A percentile compares a stretch with the other conserved stretches of the same genome.
Evolutionary conservation across 31 red algal species (phyloP).

Genomic region (Odonthalia washingtoniensis): DNA sequence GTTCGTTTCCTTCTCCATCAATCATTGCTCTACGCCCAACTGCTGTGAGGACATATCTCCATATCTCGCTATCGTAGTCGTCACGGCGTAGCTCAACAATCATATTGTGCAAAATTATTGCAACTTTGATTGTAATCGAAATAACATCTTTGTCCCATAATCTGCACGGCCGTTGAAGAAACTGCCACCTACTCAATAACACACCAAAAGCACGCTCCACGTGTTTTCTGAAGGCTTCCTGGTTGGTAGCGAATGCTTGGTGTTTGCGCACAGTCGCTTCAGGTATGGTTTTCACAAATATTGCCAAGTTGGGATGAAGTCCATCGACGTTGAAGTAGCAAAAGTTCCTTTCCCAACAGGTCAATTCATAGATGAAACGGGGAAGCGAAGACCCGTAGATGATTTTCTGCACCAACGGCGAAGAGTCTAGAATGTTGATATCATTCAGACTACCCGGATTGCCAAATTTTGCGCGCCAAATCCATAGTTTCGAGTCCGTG

Average conservation of each 20-base stretch:
- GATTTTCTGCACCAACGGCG: background rate
- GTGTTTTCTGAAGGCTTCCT: conserved; percentile 7
- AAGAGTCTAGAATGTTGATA: conserved; percentile 44
- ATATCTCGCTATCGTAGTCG: too few relatives aligned
- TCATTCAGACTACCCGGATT: conserved; percentile 30
- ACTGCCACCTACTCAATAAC: conserved; percentile 1
- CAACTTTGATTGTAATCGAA: too few relatives aligned
- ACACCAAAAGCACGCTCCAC: conserved; percentile 32
- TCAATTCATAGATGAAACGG: background rate
- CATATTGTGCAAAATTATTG: too few relatives aligned
- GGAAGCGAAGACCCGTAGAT: conserved; percentile 21
- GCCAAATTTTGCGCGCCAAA: conserved; percentile 47
- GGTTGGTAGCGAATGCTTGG: background rate
- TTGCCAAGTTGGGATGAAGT: conserved; percentile 32
- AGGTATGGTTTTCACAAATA: conserved; percentile 25
- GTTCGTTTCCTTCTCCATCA: too few relatives aligned
- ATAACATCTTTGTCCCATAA: too few relatives aligned
- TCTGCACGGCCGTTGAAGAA: background rate
- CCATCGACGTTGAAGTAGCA: too few relatives aligned
- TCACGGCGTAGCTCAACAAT: too few relatives aligned
- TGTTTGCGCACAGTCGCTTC: conserved; percentile 1
- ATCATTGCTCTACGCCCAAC: too few relatives aligned
- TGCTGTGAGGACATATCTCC: too few relatives aligned
- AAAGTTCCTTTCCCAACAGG: background rate
- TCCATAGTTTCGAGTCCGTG: conserved; percentile 31